A percentile compares a stretch with the other conserved stretches of the same genome.
Conservation (phyloP, 75 land plant genomes). For the Cryptomeria japonica region DNA sequence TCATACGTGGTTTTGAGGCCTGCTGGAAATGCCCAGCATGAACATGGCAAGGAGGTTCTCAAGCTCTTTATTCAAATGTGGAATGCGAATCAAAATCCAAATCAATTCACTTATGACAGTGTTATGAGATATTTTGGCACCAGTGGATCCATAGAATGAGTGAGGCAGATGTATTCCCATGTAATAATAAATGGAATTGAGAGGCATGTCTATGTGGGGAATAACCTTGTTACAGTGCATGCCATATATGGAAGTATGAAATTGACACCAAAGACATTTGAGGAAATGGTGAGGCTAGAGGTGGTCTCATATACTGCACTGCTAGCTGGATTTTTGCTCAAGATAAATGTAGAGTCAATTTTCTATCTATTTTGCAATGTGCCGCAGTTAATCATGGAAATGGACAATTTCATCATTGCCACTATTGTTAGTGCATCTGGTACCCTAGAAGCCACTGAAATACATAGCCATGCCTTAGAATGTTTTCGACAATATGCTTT, state of each 20-base stretch:
- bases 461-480: too few relatives aligned
- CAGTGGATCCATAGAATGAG: not conserved
- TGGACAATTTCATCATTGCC: too few relatives aligned
- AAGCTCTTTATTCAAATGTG: conserved; percentile 39
- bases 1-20: conserved; percentile 59
- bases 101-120: conserved; percentile 48
- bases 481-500: too few relatives aligned
- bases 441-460: too few relatives aligned
- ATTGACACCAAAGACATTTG: not conserved
- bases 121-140: conserved; percentile 41
- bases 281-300: not conserved
- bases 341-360: not conserved
- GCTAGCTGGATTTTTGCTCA: not conserved
- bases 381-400: too few relatives aligned
- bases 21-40: conserved; percentile 57
- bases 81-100: conserved; percentile 29
- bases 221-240: conserved; percentile 54
- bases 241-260: conserved; percentile 35
- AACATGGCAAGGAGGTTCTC: conserved; percentile 34
- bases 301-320: not conserved
- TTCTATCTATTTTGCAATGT: too few relatives aligned
- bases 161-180: conserved; percentile 38
- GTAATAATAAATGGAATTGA: conserved; percentile 33
- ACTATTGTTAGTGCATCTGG: too few relatives aligned
- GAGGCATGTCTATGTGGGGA: conserved; percentile 35